Percentiles rank a stretch among this genome's conserved stretches.
phyloP scores from a whole-genome alignment of 164 flowering plant species.

The Platanus orientalis region DNA sequence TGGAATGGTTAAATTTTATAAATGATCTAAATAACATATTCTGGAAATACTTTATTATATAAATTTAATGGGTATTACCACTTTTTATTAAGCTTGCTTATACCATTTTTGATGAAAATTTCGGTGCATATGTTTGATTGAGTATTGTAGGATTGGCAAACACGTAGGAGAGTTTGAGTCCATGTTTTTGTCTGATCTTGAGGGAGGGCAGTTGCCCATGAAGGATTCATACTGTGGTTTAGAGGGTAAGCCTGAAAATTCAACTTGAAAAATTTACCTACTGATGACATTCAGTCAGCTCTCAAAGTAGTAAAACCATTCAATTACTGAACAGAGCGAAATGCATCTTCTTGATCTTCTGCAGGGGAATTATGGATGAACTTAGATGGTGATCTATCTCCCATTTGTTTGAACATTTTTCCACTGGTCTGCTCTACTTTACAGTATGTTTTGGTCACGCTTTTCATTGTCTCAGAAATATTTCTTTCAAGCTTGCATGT shows the following conservation, averaged over 20 bases:
- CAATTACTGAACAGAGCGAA: background rate
- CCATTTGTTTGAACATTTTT: constrained; percentile 72
- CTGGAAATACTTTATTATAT: background rate
- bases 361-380: constrained; percentile 92
- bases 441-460: constrained; percentile 30
- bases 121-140: background rate
- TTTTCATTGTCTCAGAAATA: constrained; percentile 2
- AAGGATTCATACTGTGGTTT: constrained; percentile 42
- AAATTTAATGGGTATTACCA: background rate
- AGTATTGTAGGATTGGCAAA: constrained; percentile 57
- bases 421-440: constrained; percentile 51
- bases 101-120: constrained; percentile 5
- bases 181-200: constrained; percentile 62
- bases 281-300: background rate
- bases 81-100: background rate
- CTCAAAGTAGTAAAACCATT: background rate
- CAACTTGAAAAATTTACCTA: background rate
- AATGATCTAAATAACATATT: constrained; percentile 2
- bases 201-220: constrained; percentile 42
- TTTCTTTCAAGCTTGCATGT: constrained; percentile 1
- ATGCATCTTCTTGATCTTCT: constrained; percentile 12
- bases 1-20: constrained; percentile 57
- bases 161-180: constrained; percentile 79
- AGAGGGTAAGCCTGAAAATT: constrained; percentile 44
- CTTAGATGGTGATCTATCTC: constrained; percentile 81